Conservation (phyloP, 2,329 filamentous ascomycete genomes). For the Dactylellina drechsleri region DNA sequence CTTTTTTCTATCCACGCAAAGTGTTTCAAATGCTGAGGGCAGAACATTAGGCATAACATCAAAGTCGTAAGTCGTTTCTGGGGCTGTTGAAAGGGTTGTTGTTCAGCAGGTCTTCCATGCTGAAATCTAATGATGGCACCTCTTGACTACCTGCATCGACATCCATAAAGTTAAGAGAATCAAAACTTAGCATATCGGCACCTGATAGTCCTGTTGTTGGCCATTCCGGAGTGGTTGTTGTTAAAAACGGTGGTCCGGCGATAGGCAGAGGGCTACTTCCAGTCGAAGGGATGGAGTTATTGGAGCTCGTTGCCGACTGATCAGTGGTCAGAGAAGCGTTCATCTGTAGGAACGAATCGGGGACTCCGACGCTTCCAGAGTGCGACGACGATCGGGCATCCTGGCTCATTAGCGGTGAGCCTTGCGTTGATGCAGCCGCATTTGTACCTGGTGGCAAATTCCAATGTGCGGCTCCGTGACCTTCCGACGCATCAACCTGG, state of each 20-base stretch:
- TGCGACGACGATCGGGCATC: conserved; percentile 45
- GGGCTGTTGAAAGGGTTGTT: conserved; percentile 47
- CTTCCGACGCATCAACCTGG: conserved; percentile 48
- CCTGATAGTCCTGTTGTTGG: conserved; percentile 28
- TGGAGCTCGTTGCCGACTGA: conserved; percentile 34
- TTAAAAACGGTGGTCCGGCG: conserved; percentile 25
- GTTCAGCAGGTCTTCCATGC: conserved; percentile 50
- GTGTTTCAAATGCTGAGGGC: not conserved
- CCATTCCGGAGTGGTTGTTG: conserved; percentile 27
- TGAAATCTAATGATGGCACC: conserved; percentile 38
- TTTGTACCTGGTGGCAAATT: conserved; percentile 44
- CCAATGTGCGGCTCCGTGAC: conserved; percentile 47
- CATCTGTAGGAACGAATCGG: conserved; percentile 48
- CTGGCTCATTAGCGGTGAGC: conserved; percentile 49
- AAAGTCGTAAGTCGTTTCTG: conserved; percentile 25
- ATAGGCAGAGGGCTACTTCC: conserved; percentile 35
- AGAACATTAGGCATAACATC: conserved; percentile 9
- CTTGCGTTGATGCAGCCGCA: conserved; percentile 37
- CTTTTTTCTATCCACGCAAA: conserved; percentile 8
- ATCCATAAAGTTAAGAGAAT: conserved; percentile 52
- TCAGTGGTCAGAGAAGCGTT: conserved; percentile 27
- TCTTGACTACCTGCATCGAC: conserved; percentile 43
- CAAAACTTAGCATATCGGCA: conserved; percentile 49
- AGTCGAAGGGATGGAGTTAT: conserved; percentile 36
- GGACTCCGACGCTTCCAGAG: conserved; percentile 40